Conservation (phyloP, 2,329 filamentous ascomycete genomes). For the Nothomitra cinnamomea region DNA sequence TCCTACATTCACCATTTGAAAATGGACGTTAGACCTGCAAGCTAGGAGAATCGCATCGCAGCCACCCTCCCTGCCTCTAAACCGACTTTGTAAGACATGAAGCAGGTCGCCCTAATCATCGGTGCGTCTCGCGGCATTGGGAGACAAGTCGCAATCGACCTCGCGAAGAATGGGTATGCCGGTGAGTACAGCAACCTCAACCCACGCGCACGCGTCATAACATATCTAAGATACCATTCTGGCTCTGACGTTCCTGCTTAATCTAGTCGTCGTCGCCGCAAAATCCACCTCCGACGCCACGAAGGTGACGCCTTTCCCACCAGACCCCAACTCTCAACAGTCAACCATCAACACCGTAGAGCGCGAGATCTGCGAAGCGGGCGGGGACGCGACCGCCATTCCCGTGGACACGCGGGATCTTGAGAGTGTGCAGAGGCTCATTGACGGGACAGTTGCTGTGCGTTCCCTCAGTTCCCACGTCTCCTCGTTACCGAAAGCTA, state of each 20-base stretch:
- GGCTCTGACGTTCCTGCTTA: too few relatives aligned
- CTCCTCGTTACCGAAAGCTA: conserved; percentile 10
- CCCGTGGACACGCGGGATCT: conserved; percentile 52
- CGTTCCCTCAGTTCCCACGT: neutral
- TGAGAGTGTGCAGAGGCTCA: conserved; percentile 41
- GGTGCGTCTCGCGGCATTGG: conserved; percentile 70
- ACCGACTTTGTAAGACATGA: too few relatives aligned
- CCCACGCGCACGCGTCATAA: too few relatives aligned
- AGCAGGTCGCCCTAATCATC: conserved; percentile 51
- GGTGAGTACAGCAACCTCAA: conserved; percentile 30
- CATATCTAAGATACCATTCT: too few relatives aligned
- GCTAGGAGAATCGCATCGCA: too few relatives aligned
- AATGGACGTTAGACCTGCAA: too few relatives aligned
- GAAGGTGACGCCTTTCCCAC: conserved; percentile 43
- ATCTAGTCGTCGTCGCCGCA: conserved; percentile 57
- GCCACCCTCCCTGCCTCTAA: too few relatives aligned
- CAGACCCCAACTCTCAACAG: conserved; percentile 54
- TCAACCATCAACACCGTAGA: conserved; percentile 71
- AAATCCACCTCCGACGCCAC: conserved; percentile 53
- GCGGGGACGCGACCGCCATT: conserved; percentile 47
- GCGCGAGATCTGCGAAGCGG: conserved; percentile 50
- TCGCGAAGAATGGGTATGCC: conserved; percentile 52
- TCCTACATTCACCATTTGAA: too few relatives aligned
- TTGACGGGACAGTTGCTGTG: conserved; percentile 37
- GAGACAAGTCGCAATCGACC: conserved; percentile 60